Evolutionary conservation across 257 asterid species (phyloP), one percentile per base, ranked within the genome.

Genomic region (Gentiana dahurica): DNA sequence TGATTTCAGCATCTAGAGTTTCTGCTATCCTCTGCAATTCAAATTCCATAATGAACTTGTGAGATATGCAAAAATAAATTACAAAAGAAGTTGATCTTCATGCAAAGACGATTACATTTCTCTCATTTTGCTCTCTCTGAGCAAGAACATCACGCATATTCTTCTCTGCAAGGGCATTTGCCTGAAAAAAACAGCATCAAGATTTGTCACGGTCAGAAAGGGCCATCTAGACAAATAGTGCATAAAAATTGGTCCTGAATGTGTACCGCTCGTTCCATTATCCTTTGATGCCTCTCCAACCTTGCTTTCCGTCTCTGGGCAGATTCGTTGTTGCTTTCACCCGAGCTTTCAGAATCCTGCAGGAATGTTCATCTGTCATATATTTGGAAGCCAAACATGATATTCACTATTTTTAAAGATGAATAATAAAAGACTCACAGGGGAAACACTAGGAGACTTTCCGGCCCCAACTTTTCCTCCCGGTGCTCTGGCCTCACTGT

Each of bases 101-200:
- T 24, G 44, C 71, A 61, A 62, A 53, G 39, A 59, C 13, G 41
- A 34, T 79, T 85, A 92, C 99, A 70, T 80, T 80, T 88, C 95
- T 83, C 85, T 92, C 95, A 37, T 86, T 94, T 76, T 92, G 99
- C 77, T 92, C 99, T 75, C 79, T 92, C 80, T 87, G 95, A 67
- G 76, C 95, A 64, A 85, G 89, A 73, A 68, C 72, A 72, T 92
- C 99, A 1, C 97, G 90, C 79, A 71, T 77, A 69, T 92, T 92
- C 84, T 92, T 92, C 89, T 92, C 99, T 12, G 75, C 97, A 36
- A 92, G 97, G 41, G 99, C 99, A 63, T 85, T 85, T 58, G 86
- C 97, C 99, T 92, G 85, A 66, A 73, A 74, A 73, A n/a, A 59
- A 5, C 53, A 41, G 56, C 53, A 59, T 58, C 48, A 53, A 35